Evolutionary conservation across 1,284 basidiomycete species (phyloP).

Genomic region (Filobasidium uniguttulatum): DNA sequence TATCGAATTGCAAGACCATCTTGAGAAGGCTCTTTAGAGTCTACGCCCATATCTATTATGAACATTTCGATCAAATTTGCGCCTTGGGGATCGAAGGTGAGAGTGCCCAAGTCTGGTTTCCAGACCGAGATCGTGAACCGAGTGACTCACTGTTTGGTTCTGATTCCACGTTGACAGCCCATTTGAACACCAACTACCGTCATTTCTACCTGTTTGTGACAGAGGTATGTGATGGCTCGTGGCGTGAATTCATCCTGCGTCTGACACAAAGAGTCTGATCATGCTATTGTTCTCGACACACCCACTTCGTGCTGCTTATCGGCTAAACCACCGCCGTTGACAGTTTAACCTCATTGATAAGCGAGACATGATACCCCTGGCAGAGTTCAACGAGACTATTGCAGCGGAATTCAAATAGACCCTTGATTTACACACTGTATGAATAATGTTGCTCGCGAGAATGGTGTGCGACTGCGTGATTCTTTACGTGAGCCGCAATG

Average conservation of each 20-base stretch:
- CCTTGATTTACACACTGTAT: no score
- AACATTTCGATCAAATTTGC: constrained; percentile 98
- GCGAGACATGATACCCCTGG: constrained; percentile 88
- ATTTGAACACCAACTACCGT: constrained; percentile 95
- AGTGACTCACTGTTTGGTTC: no score
- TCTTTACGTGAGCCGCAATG: no score
- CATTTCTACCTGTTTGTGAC: constrained; percentile 96
- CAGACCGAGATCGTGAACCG: neutral
- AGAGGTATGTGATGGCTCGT: constrained; percentile 48
- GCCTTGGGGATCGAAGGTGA: constrained; percentile 93
- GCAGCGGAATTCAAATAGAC: constrained; percentile 58
- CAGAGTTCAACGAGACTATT: constrained; percentile 93
- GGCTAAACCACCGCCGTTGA: no score
- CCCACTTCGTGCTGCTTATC: neutral
- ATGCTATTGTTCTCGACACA: neutral
- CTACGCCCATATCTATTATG: constrained; percentile 98
- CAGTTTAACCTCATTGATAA: constrained; percentile 95
- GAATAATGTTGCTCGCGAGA: no score
- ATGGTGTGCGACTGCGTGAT: no score
- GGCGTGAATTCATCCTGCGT: neutral
- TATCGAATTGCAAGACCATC: constrained; percentile 81
- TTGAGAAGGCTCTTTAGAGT: constrained; percentile 86
- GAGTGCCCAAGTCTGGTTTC: constrained; percentile 11
- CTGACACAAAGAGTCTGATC: neutral
- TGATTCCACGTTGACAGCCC: constrained; percentile 54